A percentile compares a stretch with the other conserved stretches of the same genome.
These are phyloP conservation scores for Epithele typhae DNA, from an alignment of 768 basidiomycete genomes.

Conservation along the genomic window DNA sequence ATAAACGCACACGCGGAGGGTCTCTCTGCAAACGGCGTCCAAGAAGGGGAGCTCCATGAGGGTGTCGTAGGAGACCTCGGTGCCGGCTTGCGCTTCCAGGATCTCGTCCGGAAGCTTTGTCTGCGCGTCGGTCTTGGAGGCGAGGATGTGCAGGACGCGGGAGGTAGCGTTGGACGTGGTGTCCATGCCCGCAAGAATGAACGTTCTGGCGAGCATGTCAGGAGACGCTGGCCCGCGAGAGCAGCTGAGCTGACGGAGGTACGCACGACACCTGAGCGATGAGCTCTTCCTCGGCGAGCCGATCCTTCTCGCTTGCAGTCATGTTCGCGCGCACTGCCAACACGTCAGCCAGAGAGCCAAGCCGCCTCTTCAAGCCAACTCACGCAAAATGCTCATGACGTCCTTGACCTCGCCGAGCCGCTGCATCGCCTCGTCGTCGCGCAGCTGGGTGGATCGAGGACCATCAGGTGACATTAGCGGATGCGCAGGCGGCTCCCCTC, in stretches of 20 bases:
- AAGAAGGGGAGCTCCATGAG: slow-evolving; percentile 48
- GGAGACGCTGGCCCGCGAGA: neutral
- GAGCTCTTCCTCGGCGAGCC: slow-evolving; percentile 14
- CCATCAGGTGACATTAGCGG: neutral
- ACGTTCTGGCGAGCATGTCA: slow-evolving; percentile 9
- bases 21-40: slow-evolving; percentile 59
- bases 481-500: neutral
- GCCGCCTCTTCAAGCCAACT: slow-evolving; percentile 9
- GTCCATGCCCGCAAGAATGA: slow-evolving; percentile 24
- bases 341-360: no score
- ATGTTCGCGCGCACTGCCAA: slow-evolving; percentile 14
- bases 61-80: slow-evolving; percentile 25
- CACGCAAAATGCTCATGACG: slow-evolving; percentile 46
- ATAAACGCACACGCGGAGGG: slow-evolving; percentile 45
- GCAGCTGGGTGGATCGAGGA: slow-evolving; percentile 5
- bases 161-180: slow-evolving; percentile 25
- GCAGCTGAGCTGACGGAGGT: no score
- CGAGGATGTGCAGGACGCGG: slow-evolving; percentile 17
- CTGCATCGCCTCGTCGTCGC: slow-evolving; percentile 18
- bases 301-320: slow-evolving; percentile 6
- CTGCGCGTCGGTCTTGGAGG: slow-evolving; percentile 32
- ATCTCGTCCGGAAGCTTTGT: slow-evolving; percentile 27
- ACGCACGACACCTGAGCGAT: slow-evolving; percentile 17
- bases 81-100: slow-evolving; percentile 20
- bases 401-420: slow-evolving; percentile 34